phyloP scores from a whole-genome alignment of 768 basidiomycete genomes.

The Psilocybe azurescens region DNA sequence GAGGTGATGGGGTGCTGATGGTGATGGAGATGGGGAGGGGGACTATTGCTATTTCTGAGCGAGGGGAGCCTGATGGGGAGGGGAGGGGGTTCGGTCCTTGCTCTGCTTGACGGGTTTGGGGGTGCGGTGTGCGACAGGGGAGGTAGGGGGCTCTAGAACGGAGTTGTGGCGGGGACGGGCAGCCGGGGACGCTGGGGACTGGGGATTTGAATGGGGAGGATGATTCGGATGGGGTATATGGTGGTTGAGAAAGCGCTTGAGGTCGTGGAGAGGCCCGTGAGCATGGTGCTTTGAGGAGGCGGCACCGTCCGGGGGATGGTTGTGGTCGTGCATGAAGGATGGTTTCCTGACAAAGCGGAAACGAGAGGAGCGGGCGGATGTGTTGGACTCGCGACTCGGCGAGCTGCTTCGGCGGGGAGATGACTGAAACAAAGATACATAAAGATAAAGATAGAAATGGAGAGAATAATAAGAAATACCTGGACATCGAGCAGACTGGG shows the following conservation, averaged over 20 bases:
- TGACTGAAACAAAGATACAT: slow-evolving; percentile 18
- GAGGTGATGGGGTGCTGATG: slow-evolving; percentile 48
- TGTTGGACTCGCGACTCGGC: slow-evolving; percentile 25
- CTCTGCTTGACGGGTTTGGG: slow-evolving; percentile 42
- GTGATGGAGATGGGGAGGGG: slow-evolving; percentile 27
- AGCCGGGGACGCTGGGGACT: slow-evolving; percentile 20
- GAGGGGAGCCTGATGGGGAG: slow-evolving; percentile 22
- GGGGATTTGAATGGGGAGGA: slow-evolving; percentile 32
- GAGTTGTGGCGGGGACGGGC: slow-evolving; percentile 3
- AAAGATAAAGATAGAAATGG: not conserved
- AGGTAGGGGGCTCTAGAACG: slow-evolving; percentile 14
- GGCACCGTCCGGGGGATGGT: slow-evolving; percentile 12
- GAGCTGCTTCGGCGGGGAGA: slow-evolving; percentile 26
- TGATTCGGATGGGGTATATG: slow-evolving; percentile 72
- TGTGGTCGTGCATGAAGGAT: slow-evolving; percentile 26
- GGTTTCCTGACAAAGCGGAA: slow-evolving; percentile 28
- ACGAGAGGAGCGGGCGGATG: slow-evolving; percentile 27
- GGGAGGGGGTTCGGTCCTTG: slow-evolving; percentile 47
- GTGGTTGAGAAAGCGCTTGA: slow-evolving; percentile 94
- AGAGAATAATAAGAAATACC: not conserved
- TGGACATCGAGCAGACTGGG: slow-evolving; percentile 12
- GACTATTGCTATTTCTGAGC: slow-evolving; percentile 3
- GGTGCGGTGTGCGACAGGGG: slow-evolving; percentile 23
- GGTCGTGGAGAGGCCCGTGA: slow-evolving; percentile 84
- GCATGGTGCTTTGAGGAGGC: slow-evolving; percentile 34